Evolutionary conservation across 257 asterid genomes (phyloP).

Genomic region (Perilla frutescens): DNA sequence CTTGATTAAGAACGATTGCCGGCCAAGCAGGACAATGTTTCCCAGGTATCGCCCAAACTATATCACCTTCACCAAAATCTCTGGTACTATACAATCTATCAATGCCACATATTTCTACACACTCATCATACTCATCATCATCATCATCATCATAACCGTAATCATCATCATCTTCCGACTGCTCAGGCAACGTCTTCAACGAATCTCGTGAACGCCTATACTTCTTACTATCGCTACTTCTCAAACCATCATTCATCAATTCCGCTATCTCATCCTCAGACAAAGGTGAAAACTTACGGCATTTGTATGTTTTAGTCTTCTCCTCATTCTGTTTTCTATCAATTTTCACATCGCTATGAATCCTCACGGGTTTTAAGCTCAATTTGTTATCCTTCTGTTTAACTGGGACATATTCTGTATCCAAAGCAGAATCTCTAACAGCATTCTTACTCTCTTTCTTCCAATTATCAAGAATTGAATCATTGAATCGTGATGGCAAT

Average conservation of each 20-base stretch:
- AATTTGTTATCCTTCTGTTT: conserved; percentile 45
- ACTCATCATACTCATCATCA: conserved; percentile 59
- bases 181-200: conserved; percentile 47
- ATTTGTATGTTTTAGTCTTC: conserved; percentile 36
- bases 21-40: conserved; percentile 94
- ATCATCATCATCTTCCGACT: conserved; percentile 36
- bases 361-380: conserved; percentile 46
- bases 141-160: not conserved
- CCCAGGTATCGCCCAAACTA: conserved; percentile 96
- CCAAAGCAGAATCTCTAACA: conserved; percentile 57
- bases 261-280: conserved; percentile 68
- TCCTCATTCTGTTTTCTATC: conserved; percentile 48
- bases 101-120: conserved; percentile 50
- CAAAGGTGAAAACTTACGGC: conserved; percentile 63
- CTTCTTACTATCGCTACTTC: conserved; percentile 43
- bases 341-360: conserved; percentile 41
- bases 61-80: conserved; percentile 74
- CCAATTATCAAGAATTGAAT: conserved; percentile 91
- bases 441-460: conserved; percentile 73
- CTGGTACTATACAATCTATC: conserved; percentile 52
- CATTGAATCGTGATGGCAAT: conserved; percentile 92
- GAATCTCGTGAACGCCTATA: conserved; percentile 51
- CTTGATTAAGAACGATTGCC: conserved; percentile 88
- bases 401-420: conserved; percentile 68
- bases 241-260: conserved; percentile 48